Evolutionary conservation across 2,329 filamentous ascomycete species (phyloP).

Genomic region (Lachnellula occidentalis): DNA sequence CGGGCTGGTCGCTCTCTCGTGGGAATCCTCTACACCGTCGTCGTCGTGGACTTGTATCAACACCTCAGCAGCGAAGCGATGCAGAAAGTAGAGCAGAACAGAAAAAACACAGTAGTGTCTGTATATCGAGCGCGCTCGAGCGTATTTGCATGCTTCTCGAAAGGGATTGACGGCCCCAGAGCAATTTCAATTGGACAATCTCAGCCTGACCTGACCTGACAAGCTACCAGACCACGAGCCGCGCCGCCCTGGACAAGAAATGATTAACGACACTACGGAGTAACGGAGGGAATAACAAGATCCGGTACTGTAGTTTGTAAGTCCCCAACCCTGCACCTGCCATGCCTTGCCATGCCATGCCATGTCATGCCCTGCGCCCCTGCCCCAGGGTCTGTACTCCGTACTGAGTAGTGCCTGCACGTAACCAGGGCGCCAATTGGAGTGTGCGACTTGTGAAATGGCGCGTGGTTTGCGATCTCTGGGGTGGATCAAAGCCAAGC

Average conservation of each 20-base stretch:
- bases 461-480: neutral
- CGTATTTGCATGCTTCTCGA: slow-evolving; percentile 1
- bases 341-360: neutral
- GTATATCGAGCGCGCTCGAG: slow-evolving; percentile 3
- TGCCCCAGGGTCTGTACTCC: too few species aligned
- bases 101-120: neutral
- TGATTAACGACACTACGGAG: neutral
- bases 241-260: neutral
- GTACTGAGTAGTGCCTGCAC: too few species aligned
- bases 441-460: neutral
- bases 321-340: neutral
- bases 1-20: neutral
- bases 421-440: neutral
- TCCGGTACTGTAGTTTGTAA: neutral
- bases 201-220: neutral
- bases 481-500: neutral
- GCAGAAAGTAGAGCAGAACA: slow-evolving; percentile 1
- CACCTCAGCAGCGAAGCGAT: neutral
- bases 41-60: neutral
- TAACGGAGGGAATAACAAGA: too few species aligned
- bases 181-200: slow-evolving; percentile 11
- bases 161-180: neutral
- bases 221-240: neutral
- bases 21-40: neutral
- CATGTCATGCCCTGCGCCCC: neutral